Percentiles rank a stretch among this genome's conserved stretches.
phyloP scores from a whole-genome alignment of 208 protist genomes.

The Blastocrithidia nonstop region DNA sequence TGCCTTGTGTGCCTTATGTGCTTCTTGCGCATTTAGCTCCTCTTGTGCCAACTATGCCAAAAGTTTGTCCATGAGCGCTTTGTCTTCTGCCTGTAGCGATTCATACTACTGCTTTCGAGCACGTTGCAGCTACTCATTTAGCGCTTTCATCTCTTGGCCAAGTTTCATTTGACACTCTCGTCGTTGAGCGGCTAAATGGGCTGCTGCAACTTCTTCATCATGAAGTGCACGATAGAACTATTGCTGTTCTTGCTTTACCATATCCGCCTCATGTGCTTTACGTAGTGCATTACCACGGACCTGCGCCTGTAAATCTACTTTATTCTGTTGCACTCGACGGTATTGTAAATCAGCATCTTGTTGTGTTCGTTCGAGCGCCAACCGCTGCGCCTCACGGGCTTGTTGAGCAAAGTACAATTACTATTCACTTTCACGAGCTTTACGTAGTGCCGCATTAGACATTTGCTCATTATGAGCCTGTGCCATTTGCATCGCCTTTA shows the following conservation, averaged over 20 bases:
- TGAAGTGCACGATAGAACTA: conserved; percentile 58
- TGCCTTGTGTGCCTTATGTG: conserved; percentile 16
- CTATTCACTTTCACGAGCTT: conserved; percentile 22
- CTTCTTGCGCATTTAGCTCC: conserved; percentile 14
- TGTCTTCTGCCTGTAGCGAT: conserved; percentile 44
- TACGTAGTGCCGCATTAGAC: conserved; percentile 17
- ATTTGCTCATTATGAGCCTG: conserved; percentile 62
- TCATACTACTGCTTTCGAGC: conserved; percentile 67
- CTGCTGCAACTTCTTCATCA: conserved; percentile 39
- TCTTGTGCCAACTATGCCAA: conserved; percentile 37
- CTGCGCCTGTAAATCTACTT: conserved; percentile 51
- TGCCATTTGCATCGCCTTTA: conserved; percentile 74
- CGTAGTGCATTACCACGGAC: conserved; percentile 48
- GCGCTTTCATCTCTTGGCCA: conserved; percentile 34
- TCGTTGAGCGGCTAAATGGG: conserved; percentile 16
- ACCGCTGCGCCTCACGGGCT: conserved; percentile 37
- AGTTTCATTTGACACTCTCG: conserved; percentile 10
- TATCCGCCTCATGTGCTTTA: conserved; percentile 12
- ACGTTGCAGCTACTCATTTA: conserved; percentile 48
- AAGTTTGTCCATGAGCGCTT: conserved; percentile 38
- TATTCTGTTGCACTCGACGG: conserved; percentile 15
- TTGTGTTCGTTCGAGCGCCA: conserved; percentile 36
- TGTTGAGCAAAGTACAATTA: conserved; percentile 62
- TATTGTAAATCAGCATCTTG: conserved; percentile 35
- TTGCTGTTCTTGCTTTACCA: conserved; percentile 22